Evolutionary conservation across 176 grass and related monocot species (phyloP).

Genomic region (Zea mays): DNA sequence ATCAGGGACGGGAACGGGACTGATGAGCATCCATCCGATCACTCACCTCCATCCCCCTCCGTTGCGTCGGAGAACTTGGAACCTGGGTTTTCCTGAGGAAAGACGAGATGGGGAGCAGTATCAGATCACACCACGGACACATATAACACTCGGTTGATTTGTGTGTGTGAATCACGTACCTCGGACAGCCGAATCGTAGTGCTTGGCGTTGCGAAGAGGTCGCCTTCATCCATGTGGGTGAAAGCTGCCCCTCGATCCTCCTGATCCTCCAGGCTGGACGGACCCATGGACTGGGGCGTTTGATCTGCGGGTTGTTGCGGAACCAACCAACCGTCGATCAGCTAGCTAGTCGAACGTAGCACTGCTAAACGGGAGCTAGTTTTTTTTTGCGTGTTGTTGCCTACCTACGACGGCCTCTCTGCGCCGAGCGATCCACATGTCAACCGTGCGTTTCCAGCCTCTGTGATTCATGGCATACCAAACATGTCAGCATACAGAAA

Average conservation of each 20-base stretch:
- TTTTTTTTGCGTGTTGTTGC: conserved; percentile 25
- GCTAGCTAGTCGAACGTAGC: neutral
- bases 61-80: conserved; percentile 65
- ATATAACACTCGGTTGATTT: neutral
- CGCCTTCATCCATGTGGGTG: conserved; percentile 49
- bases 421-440: conserved; percentile 61
- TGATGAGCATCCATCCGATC: neutral
- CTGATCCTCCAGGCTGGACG: conserved; percentile 45
- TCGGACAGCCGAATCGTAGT: conserved; percentile 60
- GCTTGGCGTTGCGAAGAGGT: conserved; percentile 56
- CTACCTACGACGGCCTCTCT: conserved; percentile 58
- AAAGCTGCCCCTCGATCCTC: conserved; percentile 52
- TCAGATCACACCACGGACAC: conserved; percentile 40
- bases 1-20: neutral
- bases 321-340: conserved; percentile 1
- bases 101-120: conserved; percentile 33
- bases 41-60: conserved; percentile 71
- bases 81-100: conserved; percentile 40
- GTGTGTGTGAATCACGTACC: conserved; percentile 36
- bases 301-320: conserved; percentile 45
- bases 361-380: neutral
- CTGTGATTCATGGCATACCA: conserved; percentile 39
- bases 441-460: conserved; percentile 73
- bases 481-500: conserved; percentile 23
- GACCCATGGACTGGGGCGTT: conserved; percentile 61